Evolutionary conservation across 345 rosid genomes (phyloP).

Genomic region (Melaleuca alternifolia): DNA sequence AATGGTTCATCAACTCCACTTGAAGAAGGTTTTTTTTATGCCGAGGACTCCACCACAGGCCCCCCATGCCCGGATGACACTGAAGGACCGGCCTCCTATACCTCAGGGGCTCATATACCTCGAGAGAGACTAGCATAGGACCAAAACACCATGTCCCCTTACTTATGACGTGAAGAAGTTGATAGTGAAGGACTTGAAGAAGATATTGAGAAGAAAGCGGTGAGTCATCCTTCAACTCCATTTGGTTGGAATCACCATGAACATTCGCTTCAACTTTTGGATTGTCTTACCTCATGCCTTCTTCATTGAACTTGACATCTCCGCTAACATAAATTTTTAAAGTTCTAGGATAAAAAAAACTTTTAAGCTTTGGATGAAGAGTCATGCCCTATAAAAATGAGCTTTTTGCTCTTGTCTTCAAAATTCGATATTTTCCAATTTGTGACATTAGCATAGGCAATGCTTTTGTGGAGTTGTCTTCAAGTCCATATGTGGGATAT

Average conservation of each 20-base stretch:
- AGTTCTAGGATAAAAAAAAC: background rate
- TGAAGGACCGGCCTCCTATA: too few relatives aligned
- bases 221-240: background rate
- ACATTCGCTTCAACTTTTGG: background rate
- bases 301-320: background rate
- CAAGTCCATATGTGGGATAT: too few relatives aligned
- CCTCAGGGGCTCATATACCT: too few relatives aligned
- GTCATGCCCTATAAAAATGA: background rate
- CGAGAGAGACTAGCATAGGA: too few relatives aligned
- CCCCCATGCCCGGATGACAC: too few relatives aligned
- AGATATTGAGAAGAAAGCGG: too few relatives aligned
- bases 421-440: background rate
- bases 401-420: background rate
- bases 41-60: too few relatives aligned
- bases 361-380: background rate
- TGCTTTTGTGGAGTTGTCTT: too few relatives aligned
- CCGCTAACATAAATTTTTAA: background rate
- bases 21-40: too few relatives aligned
- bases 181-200: background rate
- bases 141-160: too few relatives aligned
- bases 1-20: background rate
- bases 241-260: background rate
- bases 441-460: background rate
- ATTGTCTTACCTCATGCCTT: background rate
- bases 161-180: background rate